These are phyloP conservation scores for Periconia macrospinosa DNA, from an alignment of 2,329 filamentous ascomycete genomes.

Conservation along the genomic window DNA sequence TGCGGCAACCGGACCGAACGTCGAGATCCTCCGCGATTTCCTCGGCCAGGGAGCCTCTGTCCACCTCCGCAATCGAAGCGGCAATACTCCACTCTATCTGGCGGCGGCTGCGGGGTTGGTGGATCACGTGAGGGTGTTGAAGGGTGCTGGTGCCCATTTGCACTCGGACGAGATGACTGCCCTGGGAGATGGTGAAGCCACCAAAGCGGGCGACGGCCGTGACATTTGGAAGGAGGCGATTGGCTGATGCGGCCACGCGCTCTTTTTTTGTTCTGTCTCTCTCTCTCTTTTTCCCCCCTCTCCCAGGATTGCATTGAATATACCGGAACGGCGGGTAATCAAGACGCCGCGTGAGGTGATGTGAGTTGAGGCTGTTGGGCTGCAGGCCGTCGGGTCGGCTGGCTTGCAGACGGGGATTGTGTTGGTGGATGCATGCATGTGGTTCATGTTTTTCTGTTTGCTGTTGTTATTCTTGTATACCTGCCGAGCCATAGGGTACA, in stretches of 20 bases:
- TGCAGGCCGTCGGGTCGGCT: conserved; percentile 11
- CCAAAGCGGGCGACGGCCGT: conserved; percentile 36
- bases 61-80: conserved; percentile 60
- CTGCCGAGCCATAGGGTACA: conserved; percentile 20
- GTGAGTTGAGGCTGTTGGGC: conserved; percentile 12
- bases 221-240: conserved; percentile 36
- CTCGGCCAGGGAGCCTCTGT: conserved; percentile 61
- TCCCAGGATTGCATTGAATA: neutral
- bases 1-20: conserved; percentile 58
- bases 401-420: neutral
- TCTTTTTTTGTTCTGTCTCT: neutral
- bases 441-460: conserved; percentile 2
- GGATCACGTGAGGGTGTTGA: conserved; percentile 58
- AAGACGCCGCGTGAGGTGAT: conserved; percentile 15
- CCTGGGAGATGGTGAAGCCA: conserved; percentile 48
- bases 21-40: conserved; percentile 59
- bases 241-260: conserved; percentile 26
- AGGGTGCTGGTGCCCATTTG: conserved; percentile 61
- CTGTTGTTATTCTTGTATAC: neutral
- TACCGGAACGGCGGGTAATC: conserved; percentile 29
- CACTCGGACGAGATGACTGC: conserved; percentile 59
- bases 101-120: conserved; percentile 59
- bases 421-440: neutral
- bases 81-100: conserved; percentile 62
- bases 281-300: no score